A percentile compares a stretch with the other conserved stretches of the same genome.
Evolutionary conservation across 2,329 filamentous ascomycete genomes (phyloP).

Genomic region (Dactylellina drechsleri): DNA sequence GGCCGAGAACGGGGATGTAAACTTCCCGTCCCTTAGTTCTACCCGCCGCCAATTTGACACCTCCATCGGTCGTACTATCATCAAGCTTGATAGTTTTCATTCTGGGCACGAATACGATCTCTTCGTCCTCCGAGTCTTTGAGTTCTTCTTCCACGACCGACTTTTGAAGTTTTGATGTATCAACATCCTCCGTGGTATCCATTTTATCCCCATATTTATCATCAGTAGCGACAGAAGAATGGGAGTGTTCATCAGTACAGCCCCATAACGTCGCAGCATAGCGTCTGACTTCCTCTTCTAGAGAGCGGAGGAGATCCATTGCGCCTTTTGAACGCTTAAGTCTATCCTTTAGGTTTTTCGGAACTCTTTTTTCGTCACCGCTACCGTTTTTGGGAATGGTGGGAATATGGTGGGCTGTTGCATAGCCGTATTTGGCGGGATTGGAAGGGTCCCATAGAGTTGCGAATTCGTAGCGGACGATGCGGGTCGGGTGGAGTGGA

Average conservation of each 20-base stretch:
- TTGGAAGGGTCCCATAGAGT: conserved; percentile 78
- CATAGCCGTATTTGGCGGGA: conserved; percentile 63
- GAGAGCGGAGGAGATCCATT: conserved; percentile 79
- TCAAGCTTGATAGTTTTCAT: conserved; percentile 64
- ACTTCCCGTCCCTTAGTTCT: conserved; percentile 67
- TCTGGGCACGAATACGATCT: conserved; percentile 81
- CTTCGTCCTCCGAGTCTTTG: conserved; percentile 74
- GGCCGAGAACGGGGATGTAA: conserved; percentile 60
- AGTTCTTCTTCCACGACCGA: conserved; percentile 54
- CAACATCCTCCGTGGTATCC: conserved; percentile 65
- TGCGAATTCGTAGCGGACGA: conserved; percentile 88
- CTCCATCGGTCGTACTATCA: conserved; percentile 58
- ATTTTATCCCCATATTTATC: conserved; percentile 60
- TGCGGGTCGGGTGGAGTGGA: conserved; percentile 80
- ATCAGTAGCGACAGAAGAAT: conserved; percentile 6
- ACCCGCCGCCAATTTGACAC: conserved; percentile 62
- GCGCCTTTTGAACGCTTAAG: conserved; percentile 80
- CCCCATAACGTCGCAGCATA: conserved; percentile 47
- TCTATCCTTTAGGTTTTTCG: conserved; percentile 80
- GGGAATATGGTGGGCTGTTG: conserved; percentile 37
- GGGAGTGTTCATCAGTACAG: conserved; percentile 56
- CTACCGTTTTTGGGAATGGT: conserved; percentile 63
- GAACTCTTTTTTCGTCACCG: conserved; percentile 71
- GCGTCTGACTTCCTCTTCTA: conserved; percentile 83
- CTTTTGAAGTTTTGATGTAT: conserved; percentile 62